phyloP scores from a whole-genome alignment of 495 filamentous ascomycete genomes.

The Penicillium malachiteum region DNA sequence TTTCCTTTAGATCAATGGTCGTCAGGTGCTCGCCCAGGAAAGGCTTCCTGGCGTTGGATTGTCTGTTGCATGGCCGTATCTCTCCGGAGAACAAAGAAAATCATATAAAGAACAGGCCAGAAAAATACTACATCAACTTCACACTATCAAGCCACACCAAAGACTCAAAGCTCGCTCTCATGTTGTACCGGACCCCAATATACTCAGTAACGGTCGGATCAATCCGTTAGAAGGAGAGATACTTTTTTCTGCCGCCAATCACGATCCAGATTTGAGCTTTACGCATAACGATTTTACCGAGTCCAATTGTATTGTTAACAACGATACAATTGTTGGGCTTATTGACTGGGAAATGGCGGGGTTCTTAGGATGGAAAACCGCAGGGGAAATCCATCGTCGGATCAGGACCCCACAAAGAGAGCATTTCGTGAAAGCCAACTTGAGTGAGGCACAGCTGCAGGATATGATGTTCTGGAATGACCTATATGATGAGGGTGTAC shows the following conservation, averaged over 20 bases:
- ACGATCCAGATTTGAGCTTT: conserved; percentile 33
- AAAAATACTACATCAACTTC: conserved; percentile 28
- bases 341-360: conserved; percentile 51
- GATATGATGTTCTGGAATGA: conserved; percentile 40
- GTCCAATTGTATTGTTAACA: conserved; percentile 44
- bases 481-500: conserved; percentile 24
- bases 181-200: conserved; percentile 37
- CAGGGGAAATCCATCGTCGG: conserved; percentile 36
- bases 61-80: conserved; percentile 44
- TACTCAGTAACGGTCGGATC: conserved; percentile 34
- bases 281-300: conserved; percentile 44
- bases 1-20: conserved; percentile 37
- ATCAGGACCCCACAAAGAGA: conserved; percentile 39
- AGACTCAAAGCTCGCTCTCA: conserved; percentile 22
- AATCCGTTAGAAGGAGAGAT: conserved; percentile 31
- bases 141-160: conserved; percentile 22
- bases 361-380: conserved; percentile 44
- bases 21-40: conserved; percentile 41
- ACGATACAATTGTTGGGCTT: conserved; percentile 42
- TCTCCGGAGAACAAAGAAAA: conserved; percentile 35
- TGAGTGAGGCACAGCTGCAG: conserved; percentile 24
- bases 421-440: conserved; percentile 31
- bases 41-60: conserved; percentile 43
- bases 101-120: conserved; percentile 41
- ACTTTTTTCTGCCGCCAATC: conserved; percentile 27